These are phyloP conservation scores for Solanum sitiens DNA, from an alignment of 257 asterid genomes.

Conservation along the genomic window DNA sequence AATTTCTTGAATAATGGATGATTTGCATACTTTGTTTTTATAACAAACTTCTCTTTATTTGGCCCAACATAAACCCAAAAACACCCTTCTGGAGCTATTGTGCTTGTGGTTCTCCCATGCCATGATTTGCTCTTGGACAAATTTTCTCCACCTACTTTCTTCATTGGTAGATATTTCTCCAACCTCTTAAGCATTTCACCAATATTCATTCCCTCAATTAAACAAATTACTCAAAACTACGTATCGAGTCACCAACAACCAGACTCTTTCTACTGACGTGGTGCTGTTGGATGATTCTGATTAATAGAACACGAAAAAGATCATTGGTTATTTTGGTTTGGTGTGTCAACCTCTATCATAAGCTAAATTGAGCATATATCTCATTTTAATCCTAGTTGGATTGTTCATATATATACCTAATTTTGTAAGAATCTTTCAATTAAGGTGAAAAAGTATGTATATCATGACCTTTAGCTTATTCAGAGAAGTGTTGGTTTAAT, in stretches of 20 bases:
- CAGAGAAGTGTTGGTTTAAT: background rate
- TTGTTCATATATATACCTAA: background rate
- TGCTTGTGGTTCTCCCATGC: background rate
- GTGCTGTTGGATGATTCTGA: background rate
- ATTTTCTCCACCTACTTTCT: background rate
- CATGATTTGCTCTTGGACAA: slow-evolving; percentile 20
- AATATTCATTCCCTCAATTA: background rate
- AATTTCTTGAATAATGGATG: slow-evolving; percentile 54
- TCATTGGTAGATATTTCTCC: slow-evolving; percentile 16
- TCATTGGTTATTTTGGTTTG: background rate
- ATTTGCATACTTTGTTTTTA: slow-evolving; percentile 32
- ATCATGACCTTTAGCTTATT: background rate
- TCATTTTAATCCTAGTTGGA: background rate
- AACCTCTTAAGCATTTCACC: background rate
- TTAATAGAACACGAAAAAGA: background rate
- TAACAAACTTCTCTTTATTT: slow-evolving; percentile 31
- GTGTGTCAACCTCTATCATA: slow-evolving; percentile 19
- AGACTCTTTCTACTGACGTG: background rate
- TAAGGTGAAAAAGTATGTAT: background rate
- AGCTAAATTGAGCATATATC: slow-evolving; percentile 2
- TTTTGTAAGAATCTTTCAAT: background rate
- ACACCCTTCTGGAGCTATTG: slow-evolving; percentile 42
- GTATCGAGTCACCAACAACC: background rate
- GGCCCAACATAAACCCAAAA: slow-evolving; percentile 59
- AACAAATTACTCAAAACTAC: background rate